A percentile compares a stretch with the other conserved stretches of the same genome.
Evolutionary conservation across 192 early-diverging fungal species (phyloP).

Genomic region (Podila verticillata): DNA sequence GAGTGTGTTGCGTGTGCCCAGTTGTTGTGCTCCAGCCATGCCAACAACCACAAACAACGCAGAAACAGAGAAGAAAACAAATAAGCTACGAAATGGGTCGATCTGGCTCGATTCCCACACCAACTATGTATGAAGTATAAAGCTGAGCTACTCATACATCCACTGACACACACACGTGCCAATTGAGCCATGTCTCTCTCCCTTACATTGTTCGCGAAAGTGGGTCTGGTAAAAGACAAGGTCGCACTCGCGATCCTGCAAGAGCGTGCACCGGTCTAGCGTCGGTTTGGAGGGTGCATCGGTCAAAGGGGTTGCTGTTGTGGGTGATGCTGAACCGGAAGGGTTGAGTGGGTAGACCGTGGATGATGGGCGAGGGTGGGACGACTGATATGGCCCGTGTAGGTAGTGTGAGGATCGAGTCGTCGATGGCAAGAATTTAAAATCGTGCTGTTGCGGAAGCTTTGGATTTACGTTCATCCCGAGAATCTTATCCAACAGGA

Average conservation of each 20-base stretch:
- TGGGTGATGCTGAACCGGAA: not conserved
- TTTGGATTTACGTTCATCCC: not conserved
- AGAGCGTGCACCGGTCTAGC: slow-evolving; percentile 41
- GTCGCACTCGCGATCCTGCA: slow-evolving; percentile 78
- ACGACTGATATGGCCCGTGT: not conserved
- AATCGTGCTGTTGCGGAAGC: not conserved
- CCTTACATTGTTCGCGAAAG: slow-evolving; percentile 71
- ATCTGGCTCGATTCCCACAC: not conserved
- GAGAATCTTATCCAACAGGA: not conserved
- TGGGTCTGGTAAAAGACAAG: slow-evolving; percentile 72
- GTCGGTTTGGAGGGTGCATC: not conserved
- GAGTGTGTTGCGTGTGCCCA: too few relatives aligned
- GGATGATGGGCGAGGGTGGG: not conserved
- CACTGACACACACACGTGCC: not conserved
- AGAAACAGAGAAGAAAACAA: slow-evolving; percentile 7
- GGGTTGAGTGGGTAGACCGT: not conserved
- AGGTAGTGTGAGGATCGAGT: not conserved
- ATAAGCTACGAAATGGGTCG: not conserved
- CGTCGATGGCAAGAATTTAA: not conserved
- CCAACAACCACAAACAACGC: too few relatives aligned
- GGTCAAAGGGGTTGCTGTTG: not conserved
- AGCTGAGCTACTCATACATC: too few relatives aligned
- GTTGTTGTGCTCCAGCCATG: too few relatives aligned
- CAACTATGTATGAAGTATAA: too few relatives aligned
- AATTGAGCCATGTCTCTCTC: slow-evolving; percentile 28